Conservation (phyloP, 441 rosid genomes). For the Cnidoscolus chayamansa region DNA sequence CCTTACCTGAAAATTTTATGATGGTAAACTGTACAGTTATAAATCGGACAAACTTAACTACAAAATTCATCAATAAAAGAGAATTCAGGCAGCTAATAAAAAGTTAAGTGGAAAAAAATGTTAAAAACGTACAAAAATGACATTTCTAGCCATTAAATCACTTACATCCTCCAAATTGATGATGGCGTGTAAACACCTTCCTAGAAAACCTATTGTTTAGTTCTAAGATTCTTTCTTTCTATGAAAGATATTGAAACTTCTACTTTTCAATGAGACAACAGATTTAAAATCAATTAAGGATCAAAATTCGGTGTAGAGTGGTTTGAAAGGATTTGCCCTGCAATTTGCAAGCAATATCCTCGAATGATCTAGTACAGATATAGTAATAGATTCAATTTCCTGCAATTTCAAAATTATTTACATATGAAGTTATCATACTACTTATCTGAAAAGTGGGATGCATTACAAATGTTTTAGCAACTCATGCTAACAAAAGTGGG, state of each 20-base stretch:
- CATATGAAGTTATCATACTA: background rate
- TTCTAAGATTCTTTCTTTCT: background rate
- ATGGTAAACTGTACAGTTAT: background rate
- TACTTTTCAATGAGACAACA: background rate
- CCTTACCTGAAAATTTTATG: background rate
- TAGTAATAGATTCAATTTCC: background rate
- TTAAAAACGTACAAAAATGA: background rate
- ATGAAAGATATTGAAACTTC: background rate
- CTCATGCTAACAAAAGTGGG: background rate
- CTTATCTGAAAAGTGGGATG: background rate
- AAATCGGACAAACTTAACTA: background rate
- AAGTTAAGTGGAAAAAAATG: background rate
- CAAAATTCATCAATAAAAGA: background rate
- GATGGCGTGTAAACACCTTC: background rate
- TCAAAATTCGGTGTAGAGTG: background rate
- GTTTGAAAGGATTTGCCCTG: background rate
- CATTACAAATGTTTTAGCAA: background rate
- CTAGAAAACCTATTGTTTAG: background rate
- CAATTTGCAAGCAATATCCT: background rate
- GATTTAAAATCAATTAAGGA: conserved; percentile 6
- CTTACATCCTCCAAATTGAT: background rate
- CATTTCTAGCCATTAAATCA: background rate
- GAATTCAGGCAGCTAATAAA: background rate
- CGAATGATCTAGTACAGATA: background rate
- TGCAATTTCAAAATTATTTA: background rate